Percentiles rank a stretch among this genome's conserved stretches.
Evolutionary conservation across 148 eudicot genomes (phyloP).

Genomic region (Chenopodium suecicum): DNA sequence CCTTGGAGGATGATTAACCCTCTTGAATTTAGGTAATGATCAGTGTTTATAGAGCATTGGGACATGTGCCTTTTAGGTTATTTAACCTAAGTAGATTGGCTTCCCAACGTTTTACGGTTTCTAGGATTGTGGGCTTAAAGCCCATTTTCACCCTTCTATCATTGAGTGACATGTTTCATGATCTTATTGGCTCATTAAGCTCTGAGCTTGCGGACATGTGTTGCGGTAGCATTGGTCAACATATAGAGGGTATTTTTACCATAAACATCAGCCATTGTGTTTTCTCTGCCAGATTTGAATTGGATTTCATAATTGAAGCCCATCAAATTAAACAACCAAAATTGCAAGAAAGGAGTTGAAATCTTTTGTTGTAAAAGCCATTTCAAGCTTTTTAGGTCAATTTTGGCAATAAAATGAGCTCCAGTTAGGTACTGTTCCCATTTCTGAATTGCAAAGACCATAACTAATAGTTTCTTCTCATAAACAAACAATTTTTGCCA

Average conservation of each 20-base stretch:
- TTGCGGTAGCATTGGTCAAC: no score
- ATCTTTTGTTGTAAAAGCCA: constrained; percentile 2
- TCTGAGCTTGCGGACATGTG: no score
- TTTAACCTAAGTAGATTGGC: no score
- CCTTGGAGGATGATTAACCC: no score
- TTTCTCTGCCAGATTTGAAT: background rate
- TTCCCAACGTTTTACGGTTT: no score
- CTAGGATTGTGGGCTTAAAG: no score
- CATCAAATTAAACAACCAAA: background rate
- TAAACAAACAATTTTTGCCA: background rate
- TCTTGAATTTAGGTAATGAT: no score
- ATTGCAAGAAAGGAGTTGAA: constrained; percentile 7
- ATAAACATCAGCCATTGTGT: background rate
- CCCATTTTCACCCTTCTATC: no score
- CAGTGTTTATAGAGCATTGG: no score
- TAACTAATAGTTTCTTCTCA: constrained; percentile 19
- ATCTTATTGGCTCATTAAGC: no score
- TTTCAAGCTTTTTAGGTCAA: constrained; percentile 24
- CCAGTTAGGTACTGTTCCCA: background rate
- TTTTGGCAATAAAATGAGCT: background rate
- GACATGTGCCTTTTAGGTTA: no score
- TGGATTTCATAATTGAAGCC: background rate
- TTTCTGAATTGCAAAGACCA: background rate
- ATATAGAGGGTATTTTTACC: background rate
- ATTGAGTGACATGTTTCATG: no score